These are phyloP conservation scores for Plicaturopsis crispa DNA, from an alignment of 768 basidiomycete genomes.

Conservation along the genomic window DNA sequence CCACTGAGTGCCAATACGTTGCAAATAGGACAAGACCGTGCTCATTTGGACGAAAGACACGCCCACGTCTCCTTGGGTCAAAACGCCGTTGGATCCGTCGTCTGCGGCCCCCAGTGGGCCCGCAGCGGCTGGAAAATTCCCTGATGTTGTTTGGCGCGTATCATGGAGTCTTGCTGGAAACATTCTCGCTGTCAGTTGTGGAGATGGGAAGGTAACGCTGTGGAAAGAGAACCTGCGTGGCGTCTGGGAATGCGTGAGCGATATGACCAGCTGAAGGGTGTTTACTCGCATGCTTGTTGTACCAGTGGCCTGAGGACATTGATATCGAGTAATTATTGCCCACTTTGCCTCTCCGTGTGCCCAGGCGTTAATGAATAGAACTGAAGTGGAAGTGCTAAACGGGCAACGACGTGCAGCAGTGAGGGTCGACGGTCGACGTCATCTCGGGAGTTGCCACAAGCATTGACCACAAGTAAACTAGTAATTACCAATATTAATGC, in stretches of 20 bases:
- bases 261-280: constrained; percentile 72
- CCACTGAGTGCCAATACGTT: neutral
- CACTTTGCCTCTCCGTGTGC: too few relatives aligned
- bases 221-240: constrained; percentile 98
- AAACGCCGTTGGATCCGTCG: constrained; percentile 72
- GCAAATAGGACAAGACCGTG: constrained; percentile 66
- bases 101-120: constrained; percentile 37
- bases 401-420: too few relatives aligned
- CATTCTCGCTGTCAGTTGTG: constrained; percentile 92
- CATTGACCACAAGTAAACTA: too few relatives aligned
- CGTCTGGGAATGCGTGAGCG: constrained; percentile 95
- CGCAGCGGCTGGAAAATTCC: constrained; percentile 68
- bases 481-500: too few relatives aligned
- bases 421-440: too few relatives aligned
- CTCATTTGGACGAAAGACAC: constrained; percentile 88
- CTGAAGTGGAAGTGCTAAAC: too few relatives aligned
- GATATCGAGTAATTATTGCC: too few relatives aligned
- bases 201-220: constrained; percentile 94
- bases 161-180: constrained; percentile 98
- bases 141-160: constrained; percentile 98
- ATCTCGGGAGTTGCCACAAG: too few relatives aligned
- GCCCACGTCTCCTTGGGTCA: constrained; percentile 68
- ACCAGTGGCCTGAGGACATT: too few relatives aligned
- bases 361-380: too few relatives aligned
- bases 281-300: too few relatives aligned